A percentile compares a stretch with the other conserved stretches of the same genome.
Conservation (phyloP, 2,329 filamentous ascomycete species). For the Botrytis galanthina region DNA sequence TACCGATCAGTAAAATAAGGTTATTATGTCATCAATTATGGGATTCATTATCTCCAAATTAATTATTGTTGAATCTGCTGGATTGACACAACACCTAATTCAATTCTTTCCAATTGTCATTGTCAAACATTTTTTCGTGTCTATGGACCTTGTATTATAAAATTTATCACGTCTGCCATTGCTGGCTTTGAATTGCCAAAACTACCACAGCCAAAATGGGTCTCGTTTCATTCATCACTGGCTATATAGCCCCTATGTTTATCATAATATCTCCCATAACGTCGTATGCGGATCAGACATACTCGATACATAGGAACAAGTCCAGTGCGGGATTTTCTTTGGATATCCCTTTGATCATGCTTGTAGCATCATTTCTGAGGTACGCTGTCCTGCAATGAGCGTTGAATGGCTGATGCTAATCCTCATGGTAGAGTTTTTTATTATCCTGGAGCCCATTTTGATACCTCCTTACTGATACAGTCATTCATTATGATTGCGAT, state of each 20-base stretch:
- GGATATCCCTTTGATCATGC: constrained; percentile 71
- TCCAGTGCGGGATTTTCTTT: constrained; percentile 68
- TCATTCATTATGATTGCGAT: constrained; percentile 64
- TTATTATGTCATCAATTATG: constrained; percentile 15
- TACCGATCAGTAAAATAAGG: neutral
- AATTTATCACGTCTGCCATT: constrained; percentile 9
- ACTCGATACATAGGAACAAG: constrained; percentile 62
- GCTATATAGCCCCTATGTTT: constrained; percentile 60
- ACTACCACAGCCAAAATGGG: constrained; percentile 31
- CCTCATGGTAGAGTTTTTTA: constrained; percentile 58
- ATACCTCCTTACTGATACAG: constrained; percentile 61
- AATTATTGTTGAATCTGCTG: neutral
- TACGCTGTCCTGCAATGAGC: constrained; percentile 37
- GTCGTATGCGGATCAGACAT: constrained; percentile 64
- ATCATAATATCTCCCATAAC: constrained; percentile 62
- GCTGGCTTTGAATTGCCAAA: neutral
- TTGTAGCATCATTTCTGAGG: constrained; percentile 65
- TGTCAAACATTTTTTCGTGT: neutral
- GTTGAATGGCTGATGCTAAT: neutral
- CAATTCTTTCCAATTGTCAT: constrained; percentile 3
- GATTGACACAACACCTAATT: neutral
- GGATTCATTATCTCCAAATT: constrained; percentile 1
- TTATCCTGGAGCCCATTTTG: constrained; percentile 65
- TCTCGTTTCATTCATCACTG: constrained; percentile 44
- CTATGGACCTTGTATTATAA: constrained; percentile 19